phyloP scores from a whole-genome alignment of 2,329 filamentous ascomycete genomes.

The Talaromyces pinophilus region DNA sequence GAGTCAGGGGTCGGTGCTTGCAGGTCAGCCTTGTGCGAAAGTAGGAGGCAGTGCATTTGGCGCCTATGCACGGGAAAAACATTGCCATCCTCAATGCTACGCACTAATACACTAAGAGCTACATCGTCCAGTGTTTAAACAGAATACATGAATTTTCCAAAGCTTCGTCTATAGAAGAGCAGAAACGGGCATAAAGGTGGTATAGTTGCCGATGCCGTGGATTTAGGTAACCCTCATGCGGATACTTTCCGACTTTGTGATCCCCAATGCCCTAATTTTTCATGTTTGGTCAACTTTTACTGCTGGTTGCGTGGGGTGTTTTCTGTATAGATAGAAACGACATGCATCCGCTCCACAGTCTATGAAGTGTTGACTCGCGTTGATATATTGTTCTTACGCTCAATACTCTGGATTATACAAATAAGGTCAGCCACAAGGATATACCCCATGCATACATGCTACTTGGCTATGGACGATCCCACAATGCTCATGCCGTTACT shows the following conservation, averaged over 20 bases:
- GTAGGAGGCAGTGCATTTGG: neutral
- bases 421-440: neutral
- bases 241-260: neutral
- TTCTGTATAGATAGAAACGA: neutral
- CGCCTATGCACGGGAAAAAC: neutral
- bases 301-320: neutral
- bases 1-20: neutral
- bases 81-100: neutral
- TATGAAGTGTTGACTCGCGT: neutral
- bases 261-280: neutral
- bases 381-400: neutral
- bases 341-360: neutral
- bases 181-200: neutral
- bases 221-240: neutral
- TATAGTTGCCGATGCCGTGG: neutral
- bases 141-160: neutral
- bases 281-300: neutral
- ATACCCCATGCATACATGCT: neutral
- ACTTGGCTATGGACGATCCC: neutral
- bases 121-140: neutral
- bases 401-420: neutral
- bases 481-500: neutral
- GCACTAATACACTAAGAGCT: neutral
- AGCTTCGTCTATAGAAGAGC: neutral
- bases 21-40: neutral